phyloP scores from a whole-genome alignment of 495 filamentous ascomycete species.

The Talaromyces adpressus region DNA sequence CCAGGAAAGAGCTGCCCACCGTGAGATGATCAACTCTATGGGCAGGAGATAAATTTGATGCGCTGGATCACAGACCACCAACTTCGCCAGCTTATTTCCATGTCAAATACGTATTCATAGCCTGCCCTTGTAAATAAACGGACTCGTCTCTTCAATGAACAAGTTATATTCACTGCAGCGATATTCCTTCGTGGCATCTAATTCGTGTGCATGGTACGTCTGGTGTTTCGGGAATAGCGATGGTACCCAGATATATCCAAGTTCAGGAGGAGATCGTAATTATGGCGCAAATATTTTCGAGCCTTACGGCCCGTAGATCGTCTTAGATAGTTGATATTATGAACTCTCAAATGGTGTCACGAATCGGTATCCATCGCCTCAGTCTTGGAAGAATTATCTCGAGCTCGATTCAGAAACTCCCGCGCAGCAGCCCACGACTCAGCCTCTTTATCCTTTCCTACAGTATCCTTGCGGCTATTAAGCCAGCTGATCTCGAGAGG shows the following conservation, averaged over 20 bases:
- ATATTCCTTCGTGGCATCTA: background rate
- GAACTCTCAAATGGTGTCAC: slow-evolving; percentile 9
- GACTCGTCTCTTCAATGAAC: background rate
- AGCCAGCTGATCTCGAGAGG: slow-evolving; percentile 74
- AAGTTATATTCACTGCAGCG: background rate
- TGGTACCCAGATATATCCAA: background rate
- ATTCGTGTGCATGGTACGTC: background rate
- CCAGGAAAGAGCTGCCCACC: slow-evolving; percentile 76
- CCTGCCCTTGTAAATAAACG: background rate
- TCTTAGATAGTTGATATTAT: background rate
- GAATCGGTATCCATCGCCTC: slow-evolving; percentile 32
- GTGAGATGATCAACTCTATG: slow-evolving; percentile 71
- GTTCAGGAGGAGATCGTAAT: background rate
- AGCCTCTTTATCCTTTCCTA: slow-evolving; percentile 69
- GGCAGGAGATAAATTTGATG: slow-evolving; percentile 17
- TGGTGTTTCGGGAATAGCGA: background rate
- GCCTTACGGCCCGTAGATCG: background rate
- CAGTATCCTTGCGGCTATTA: slow-evolving; percentile 71
- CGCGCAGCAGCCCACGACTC: slow-evolving; percentile 66
- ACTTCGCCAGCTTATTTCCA: background rate
- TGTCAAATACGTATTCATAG: background rate
- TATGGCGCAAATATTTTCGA: background rate
- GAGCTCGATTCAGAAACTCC: slow-evolving; percentile 36
- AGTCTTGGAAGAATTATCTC: slow-evolving; percentile 12
- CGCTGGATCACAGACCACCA: background rate